Base-by-base conservation (phyloP, 2,329 filamentous ascomycete species). In the Neofusicoccum parvum region DNA sequence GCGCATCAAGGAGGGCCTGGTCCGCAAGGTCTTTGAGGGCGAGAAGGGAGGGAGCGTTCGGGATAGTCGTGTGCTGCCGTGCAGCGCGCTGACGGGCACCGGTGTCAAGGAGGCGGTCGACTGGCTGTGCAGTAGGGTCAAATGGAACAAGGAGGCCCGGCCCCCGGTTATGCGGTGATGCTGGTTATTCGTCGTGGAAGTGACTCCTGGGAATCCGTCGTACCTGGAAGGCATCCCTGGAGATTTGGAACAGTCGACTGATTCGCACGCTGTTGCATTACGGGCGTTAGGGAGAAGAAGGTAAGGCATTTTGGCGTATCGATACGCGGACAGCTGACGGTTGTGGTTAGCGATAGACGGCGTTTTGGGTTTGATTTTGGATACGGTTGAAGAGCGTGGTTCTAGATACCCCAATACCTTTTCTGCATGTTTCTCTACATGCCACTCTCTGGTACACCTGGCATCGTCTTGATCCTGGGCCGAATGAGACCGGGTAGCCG, bases 81-180 rank as follows among this genome's bases (percentile, higher is more conserved):
- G 97, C 68, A 96, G 92, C 76, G 95, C 95, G n/a, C 80, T 99
- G 74, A 94, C 90, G 5, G 92, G 81, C 59, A 85, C 85, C 14
- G 95, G 95, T 2, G 95, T 99, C 2, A 88, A 88, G 73, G 95
- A 98, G 81, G 94, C 95, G 0, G 91, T 99, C n/a, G 95, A 98
- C 74, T 99, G 95, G 95, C 83, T 99, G 66, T 88, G 92, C 75
- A 94, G 89, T 70, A 85, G 95, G 67, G 92, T 98, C 34, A 93
- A 92, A 78, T 98, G 95, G 92, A 98, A 98, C 77, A 97, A 95
- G 80, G 94, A 97, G 78, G 90, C 88, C 4, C 85, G 95, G 67
- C 94, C 94, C 68, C 95, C 95, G 1, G 89, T 96, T 62, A 97
- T 97, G 94, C 86, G 93, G 80, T 98, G 45, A 62, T n/a, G 32